Conservation (phyloP, 495 filamentous ascomycete genomes). For the Pyrenula aspistea region DNA sequence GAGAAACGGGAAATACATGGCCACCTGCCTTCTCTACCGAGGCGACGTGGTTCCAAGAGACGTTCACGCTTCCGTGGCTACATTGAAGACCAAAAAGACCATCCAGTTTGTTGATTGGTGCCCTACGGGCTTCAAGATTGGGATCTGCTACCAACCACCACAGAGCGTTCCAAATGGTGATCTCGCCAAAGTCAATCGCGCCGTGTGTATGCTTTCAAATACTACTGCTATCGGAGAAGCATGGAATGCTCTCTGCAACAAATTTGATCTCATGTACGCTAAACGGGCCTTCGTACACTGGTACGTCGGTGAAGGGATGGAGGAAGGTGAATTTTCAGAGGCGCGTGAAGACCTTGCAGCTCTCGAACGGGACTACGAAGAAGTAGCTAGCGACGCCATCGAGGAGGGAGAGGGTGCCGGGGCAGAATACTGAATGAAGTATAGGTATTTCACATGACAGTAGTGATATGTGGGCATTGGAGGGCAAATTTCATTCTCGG, state of each 20-base stretch:
- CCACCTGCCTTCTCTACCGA: conserved; percentile 93
- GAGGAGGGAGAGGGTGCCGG: conserved; percentile 81
- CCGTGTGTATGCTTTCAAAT: conserved; percentile 99
- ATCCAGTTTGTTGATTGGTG: conserved; percentile 99
- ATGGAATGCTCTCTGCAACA: conserved; percentile 93
- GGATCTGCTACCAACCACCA: conserved; percentile 98
- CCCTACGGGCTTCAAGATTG: conserved; percentile 99
- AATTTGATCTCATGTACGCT: conserved; percentile 99
- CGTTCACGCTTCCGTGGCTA: conserved; percentile 78
- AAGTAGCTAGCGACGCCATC: conserved; percentile 91
- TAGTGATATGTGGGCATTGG: too few relatives aligned
- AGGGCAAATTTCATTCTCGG: too few relatives aligned
- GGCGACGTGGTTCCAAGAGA: conserved; percentile 97
- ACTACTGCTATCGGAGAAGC: conserved; percentile 98
- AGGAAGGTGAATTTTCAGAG: conserved; percentile 99
- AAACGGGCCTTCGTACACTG: conserved; percentile 99
- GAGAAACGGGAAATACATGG: conserved; percentile 99
- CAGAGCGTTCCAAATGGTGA: conserved; percentile 93
- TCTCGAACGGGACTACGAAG: conserved; percentile 97
- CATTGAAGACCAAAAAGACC: conserved; percentile 95
- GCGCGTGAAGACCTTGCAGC: conserved; percentile 96
- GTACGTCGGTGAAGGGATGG: conserved; percentile 99
- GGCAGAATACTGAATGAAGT: conserved; percentile 80
- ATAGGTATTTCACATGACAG: too few relatives aligned
- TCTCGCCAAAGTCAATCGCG: conserved; percentile 92